These are phyloP conservation scores for Lodderomyces pseudojiufengensis DNA, from an alignment of 1,139 yeast genomes.

Conservation along the genomic window DNA sequence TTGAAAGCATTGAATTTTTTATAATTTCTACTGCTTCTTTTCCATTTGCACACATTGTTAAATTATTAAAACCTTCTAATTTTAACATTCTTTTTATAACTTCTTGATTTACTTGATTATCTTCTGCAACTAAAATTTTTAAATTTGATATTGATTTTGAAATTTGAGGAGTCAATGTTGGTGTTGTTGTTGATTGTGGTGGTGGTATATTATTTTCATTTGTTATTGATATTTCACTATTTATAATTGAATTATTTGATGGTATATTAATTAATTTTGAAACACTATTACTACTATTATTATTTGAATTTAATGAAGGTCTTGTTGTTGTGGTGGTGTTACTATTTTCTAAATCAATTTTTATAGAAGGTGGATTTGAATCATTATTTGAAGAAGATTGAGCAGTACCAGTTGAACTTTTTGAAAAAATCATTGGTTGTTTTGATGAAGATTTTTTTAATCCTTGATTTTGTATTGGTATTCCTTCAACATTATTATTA, in stretches of 20 bases:
- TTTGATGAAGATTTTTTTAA: constrained; percentile 37
- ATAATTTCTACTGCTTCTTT: constrained; percentile 73
- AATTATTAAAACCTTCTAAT: constrained; percentile 68
- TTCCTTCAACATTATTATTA: not conserved
- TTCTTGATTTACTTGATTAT: constrained; percentile 86
- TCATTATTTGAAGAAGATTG: constrained; percentile 22
- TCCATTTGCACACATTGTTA: constrained; percentile 86
- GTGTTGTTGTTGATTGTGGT: not conserved
- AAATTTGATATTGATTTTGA: constrained; percentile 28
- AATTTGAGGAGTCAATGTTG: not conserved
- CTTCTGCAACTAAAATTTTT: constrained; percentile 87
- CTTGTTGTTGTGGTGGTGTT: not conserved
- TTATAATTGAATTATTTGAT: not conserved
- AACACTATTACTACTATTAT: too few species aligned
- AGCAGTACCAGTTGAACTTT: constrained; percentile 56
- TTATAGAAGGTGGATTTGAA: not conserved
- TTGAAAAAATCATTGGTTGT: constrained; percentile 41
- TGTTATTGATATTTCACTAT: too few species aligned
- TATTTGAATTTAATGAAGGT: not conserved
- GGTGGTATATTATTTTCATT: too few species aligned
- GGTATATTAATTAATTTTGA: not conserved
- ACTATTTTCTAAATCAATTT: too few species aligned
- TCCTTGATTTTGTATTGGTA: constrained; percentile 30
- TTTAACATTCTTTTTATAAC: constrained; percentile 82
- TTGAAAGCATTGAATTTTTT: constrained; percentile 41